phyloP scores from a whole-genome alignment of 208 protist genomes.

The Tritrichomonas foetus region DNA sequence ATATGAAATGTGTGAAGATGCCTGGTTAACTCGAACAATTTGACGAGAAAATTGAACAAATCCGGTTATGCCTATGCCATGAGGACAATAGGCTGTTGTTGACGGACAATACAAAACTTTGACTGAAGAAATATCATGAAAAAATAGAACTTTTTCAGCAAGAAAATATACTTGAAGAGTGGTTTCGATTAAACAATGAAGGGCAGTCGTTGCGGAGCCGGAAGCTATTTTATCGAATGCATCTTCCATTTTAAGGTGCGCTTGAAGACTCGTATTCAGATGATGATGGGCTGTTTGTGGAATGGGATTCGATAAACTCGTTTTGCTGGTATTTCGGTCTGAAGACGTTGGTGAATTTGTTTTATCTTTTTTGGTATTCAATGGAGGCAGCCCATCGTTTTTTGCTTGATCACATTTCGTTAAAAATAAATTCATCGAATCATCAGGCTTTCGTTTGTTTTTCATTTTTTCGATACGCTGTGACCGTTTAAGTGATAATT shows the following conservation, averaged over 20 bases:
- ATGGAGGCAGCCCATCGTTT: too few species aligned
- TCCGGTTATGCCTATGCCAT: not conserved
- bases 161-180: slow-evolving; percentile 33
- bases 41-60: not conserved
- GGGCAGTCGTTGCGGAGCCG: not conserved
- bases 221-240: slow-evolving; percentile 34
- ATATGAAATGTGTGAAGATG: not conserved
- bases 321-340: not conserved
- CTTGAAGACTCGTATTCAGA: not conserved
- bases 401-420: too few species aligned
- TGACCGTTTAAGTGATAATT: not conserved
- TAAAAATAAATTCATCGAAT: too few species aligned
- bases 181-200: not conserved
- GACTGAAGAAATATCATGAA: slow-evolving; percentile 25
- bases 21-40: not conserved
- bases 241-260: slow-evolving; percentile 24
- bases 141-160: slow-evolving; percentile 23
- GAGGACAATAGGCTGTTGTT: not conserved
- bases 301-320: not conserved
- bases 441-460: not conserved
- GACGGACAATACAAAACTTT: slow-evolving; percentile 19
- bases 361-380: too few species aligned
- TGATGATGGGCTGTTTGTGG: not conserved
- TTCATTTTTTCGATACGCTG: not conserved
- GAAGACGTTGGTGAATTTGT: not conserved